Evolutionary conservation across 805 yeast genomes (phyloP), one percentile per base, ranked within the genome.

Genomic region (Hemisphaericaspora nanyangensis): DNA sequence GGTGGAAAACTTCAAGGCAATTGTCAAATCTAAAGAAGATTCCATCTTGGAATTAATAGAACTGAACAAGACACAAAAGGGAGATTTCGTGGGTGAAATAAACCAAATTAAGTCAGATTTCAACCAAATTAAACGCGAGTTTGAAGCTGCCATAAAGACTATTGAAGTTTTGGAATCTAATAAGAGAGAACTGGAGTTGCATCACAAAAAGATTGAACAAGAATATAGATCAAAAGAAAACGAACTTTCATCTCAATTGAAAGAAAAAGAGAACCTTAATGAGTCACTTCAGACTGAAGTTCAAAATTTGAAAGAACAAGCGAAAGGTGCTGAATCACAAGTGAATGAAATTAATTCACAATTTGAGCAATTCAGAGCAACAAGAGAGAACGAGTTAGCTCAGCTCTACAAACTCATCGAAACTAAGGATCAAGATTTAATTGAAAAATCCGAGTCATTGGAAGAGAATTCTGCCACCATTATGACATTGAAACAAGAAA

Each of bases 21-120:
- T 22, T 22, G 26, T 22, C 13, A 37, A 37, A 17, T 10, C 26
- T n/a, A 28, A 40, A 25, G 37, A 36, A 29, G 17, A 17, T 3
- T 18, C 18, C 12, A 29, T 34, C 13, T 38, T 38, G 28, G 26
- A 22, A 22, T 22, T 22, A 22, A 5, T 22, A 8, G 26, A 22
- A 22, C 10, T 12, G 18, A 18, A 17, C 13, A 13, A 18, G 13
- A 12, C 25, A 12, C 33, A 30, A 30, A 22, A 13, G 10, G 33
- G 18, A 3, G 6, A 12, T 6, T 18, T 30, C 12, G 13, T 18
- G 17, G n/a, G 12, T 8, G n/a, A 17, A 18, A 7, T 30, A n/a
- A 15, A 17, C 12, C 24, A 30, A 30, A 30, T 30, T 12, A 30
- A 30, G 13, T 18, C 24, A 17, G 22, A 30, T 18, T 30, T 30